phyloP scores from a whole-genome alignment of 345 rosid species.

The Conringia planisiliqua region DNA sequence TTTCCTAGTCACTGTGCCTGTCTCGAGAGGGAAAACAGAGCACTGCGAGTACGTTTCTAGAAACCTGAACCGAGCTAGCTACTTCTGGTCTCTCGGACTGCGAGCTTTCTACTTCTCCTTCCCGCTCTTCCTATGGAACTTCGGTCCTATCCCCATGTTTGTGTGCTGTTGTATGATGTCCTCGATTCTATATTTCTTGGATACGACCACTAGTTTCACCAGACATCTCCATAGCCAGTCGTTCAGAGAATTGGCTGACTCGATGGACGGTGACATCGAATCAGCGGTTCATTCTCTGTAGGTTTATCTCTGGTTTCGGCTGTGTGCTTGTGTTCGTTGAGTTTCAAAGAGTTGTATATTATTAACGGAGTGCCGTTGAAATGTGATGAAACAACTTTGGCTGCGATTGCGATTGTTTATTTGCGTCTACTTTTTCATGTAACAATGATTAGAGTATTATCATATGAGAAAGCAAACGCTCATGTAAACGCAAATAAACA shows the following conservation, averaged over 20 bases:
- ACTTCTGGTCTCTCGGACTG: conserved; percentile 87
- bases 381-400: neutral
- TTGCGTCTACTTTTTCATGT: conserved; percentile 1
- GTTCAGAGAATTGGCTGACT: conserved; percentile 31
- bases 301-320: neutral
- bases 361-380: neutral
- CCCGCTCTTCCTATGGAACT: conserved; percentile 87
- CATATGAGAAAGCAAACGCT: neutral
- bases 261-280: conserved; percentile 39
- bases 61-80: conserved; percentile 87
- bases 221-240: conserved; percentile 59
- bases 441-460: neutral
- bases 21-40: conserved; percentile 49
- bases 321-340: neutral
- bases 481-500: conserved; percentile 5
- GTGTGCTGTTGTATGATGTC: conserved; percentile 64
- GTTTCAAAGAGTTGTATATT: neutral
- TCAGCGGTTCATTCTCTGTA: conserved; percentile 31
- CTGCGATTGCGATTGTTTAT: neutral
- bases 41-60: conserved; percentile 64
- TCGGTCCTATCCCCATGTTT: conserved; percentile 92
- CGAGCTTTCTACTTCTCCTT: conserved; percentile 85
- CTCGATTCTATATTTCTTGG: conserved; percentile 71
- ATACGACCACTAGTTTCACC: conserved; percentile 68
- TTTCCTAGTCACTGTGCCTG: conserved; percentile 69